A percentile compares a stretch with the other conserved stretches of the same genome.
phyloP scores from a whole-genome alignment of 371 early-diverging fungal species.

The Rhizomucor miehei region DNA sequence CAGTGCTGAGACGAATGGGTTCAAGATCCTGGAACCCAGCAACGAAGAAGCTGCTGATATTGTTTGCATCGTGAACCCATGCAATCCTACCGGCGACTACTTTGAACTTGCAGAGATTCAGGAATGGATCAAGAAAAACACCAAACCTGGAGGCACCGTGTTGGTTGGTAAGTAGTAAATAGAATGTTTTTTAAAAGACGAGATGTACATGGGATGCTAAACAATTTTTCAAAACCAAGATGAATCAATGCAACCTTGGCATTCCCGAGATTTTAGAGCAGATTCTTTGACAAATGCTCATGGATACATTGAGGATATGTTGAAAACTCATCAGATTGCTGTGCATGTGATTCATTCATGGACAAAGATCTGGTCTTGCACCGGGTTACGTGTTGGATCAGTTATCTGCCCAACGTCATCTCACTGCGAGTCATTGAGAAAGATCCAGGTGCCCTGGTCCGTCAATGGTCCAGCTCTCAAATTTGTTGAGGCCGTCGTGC shows the following conservation, averaged over 20 bases:
- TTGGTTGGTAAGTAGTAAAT: conserved; percentile 56
- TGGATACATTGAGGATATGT: conserved; percentile 55
- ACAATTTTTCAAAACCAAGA: too few species aligned
- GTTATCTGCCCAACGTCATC: conserved; percentile 75
- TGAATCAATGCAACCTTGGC: conserved; percentile 91
- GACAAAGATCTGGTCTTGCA: conserved; percentile 92
- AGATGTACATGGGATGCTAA: too few species aligned
- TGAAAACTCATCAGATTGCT: conserved; percentile 58
- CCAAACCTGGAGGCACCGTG: conserved; percentile 64
- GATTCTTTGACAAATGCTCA: conserved; percentile 73
- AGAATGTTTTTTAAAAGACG: too few species aligned
- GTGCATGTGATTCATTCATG: conserved; percentile 87
- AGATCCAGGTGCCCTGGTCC: conserved; percentile 86
- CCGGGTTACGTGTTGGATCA: conserved; percentile 84
- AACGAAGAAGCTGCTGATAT: conserved; percentile 56
- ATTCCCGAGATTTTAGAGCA: conserved; percentile 66
- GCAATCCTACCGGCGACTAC: conserved; percentile 88
- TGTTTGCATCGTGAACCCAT: conserved; percentile 80
- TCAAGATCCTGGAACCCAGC: conserved; percentile 56
- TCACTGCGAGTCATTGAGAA: conserved; percentile 67
- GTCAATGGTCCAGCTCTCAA: conserved; percentile 80
- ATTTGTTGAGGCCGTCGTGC: conserved; percentile 75
- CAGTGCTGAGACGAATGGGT: conserved; percentile 71
- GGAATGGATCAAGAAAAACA: conserved; percentile 65
- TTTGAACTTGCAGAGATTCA: conserved; percentile 64